Percentiles rank a stretch among this genome's conserved stretches.
phyloP scores from a whole-genome alignment of 1,139 yeast genomes.

The Candida glucosophila region DNA sequence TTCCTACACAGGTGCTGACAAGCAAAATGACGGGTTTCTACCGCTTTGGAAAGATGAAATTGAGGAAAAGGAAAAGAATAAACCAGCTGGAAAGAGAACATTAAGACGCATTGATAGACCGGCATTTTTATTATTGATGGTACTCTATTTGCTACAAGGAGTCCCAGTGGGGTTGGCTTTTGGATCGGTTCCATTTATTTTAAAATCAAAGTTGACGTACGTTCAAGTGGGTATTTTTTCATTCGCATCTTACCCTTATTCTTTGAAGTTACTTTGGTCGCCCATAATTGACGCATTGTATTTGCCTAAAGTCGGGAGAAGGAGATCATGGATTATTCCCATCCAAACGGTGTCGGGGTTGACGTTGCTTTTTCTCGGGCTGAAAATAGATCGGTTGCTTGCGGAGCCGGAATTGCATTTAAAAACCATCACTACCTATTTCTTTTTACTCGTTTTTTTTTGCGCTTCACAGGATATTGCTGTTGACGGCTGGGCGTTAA shows the following conservation, averaged over 20 bases:
- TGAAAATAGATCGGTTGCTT: conserved; percentile 47
- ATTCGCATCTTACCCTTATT: conserved; percentile 90
- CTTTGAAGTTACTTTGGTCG: conserved; percentile 87
- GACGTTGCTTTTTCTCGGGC: conserved; percentile 58
- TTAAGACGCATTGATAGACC: conserved; percentile 47
- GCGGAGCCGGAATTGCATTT: conserved; percentile 49
- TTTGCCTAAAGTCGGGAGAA: conserved; percentile 58
- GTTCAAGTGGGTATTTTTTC: conserved; percentile 88
- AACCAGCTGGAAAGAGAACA: conserved; percentile 6
- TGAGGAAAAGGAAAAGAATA: too few species aligned
- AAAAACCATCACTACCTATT: conserved; percentile 47
- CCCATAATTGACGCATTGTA: conserved; percentile 91
- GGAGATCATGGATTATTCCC: conserved; percentile 94
- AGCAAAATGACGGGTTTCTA: conserved; percentile 27
- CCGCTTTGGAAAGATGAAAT: conserved; percentile 22
- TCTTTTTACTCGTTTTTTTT: conserved; percentile 69
- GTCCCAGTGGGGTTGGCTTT: conserved; percentile 94
- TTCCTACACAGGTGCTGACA: conserved; percentile 17
- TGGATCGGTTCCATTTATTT: conserved; percentile 88
- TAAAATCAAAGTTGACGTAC: conserved; percentile 75
- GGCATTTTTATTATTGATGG: conserved; percentile 63
- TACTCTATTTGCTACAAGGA: conserved; percentile 81
- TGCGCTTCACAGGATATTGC: conserved; percentile 99
- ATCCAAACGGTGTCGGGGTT: conserved; percentile 72
- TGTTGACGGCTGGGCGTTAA: conserved; percentile 98